Evolutionary conservation across 2,329 filamentous ascomycete genomes (phyloP).

Genomic region (Neofusicoccum ribis): DNA sequence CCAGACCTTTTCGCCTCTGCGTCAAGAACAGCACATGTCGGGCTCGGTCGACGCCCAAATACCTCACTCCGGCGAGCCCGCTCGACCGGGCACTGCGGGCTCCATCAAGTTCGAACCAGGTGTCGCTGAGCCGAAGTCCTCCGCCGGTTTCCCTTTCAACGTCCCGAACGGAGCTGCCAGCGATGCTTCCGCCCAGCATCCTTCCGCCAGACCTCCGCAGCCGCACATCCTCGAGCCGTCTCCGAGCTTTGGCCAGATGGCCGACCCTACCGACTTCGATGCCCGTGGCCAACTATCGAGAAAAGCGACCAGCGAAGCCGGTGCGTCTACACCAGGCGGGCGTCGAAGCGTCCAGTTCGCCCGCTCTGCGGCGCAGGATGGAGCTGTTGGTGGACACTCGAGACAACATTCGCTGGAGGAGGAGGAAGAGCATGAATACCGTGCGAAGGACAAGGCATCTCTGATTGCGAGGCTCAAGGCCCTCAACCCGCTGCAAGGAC

Average conservation of each 20-base stretch:
- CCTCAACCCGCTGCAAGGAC: constrained; percentile 55
- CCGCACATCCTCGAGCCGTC: constrained; percentile 12
- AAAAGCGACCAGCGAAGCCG: constrained; percentile 19
- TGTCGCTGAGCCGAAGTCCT: neutral
- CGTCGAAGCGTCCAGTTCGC: constrained; percentile 77
- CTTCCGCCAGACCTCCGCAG: neutral
- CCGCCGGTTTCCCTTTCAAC: constrained; percentile 15
- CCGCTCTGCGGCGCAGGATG: constrained; percentile 41
- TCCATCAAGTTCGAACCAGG: constrained; percentile 2
- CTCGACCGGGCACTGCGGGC: neutral
- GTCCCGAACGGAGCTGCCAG: constrained; percentile 5
- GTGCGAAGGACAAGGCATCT: constrained; percentile 55
- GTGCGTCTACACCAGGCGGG: constrained; percentile 42
- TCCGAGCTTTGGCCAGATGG: constrained; percentile 14
- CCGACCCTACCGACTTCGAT: constrained; percentile 18
- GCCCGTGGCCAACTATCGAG: constrained; percentile 11
- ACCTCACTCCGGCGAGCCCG: neutral
- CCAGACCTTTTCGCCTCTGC: constrained; percentile 30
- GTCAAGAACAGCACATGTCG: constrained; percentile 26
- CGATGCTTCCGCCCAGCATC: neutral
- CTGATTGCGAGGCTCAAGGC: constrained; percentile 80
- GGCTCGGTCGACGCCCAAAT: constrained; percentile 6
- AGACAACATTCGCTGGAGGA: constrained; percentile 65
- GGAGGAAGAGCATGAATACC: constrained; percentile 54
- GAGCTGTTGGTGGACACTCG: constrained; percentile 54